Percentiles rank a stretch among this genome's conserved stretches.
These are phyloP conservation scores for Biscogniauxia sp. DNA, from an alignment of 2,329 filamentous ascomycete species.

Conservation along the genomic window DNA sequence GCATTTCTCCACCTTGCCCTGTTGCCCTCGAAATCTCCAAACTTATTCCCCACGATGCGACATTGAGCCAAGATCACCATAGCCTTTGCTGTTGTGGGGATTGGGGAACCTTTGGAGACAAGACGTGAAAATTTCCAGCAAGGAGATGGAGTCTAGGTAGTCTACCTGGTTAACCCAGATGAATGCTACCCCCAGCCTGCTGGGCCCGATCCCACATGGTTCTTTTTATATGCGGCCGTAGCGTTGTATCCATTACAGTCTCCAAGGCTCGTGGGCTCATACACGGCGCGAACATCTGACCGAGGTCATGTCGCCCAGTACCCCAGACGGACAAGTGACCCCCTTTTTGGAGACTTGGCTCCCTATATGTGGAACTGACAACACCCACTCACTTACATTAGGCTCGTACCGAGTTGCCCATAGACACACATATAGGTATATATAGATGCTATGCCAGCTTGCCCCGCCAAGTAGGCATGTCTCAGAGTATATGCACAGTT, in stretches of 20 bases:
- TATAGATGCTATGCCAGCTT: neutral
- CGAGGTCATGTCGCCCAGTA: constrained; percentile 1
- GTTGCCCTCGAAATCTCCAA: neutral
- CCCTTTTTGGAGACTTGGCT: neutral
- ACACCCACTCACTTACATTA: neutral
- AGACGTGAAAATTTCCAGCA: too few species aligned
- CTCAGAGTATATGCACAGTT: neutral
- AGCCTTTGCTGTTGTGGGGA: neutral
- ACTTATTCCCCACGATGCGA: neutral
- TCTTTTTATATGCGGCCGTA: neutral
- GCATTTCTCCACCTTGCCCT: too few species aligned
- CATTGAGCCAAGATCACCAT: neutral
- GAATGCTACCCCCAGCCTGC: too few species aligned
- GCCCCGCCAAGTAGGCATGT: neutral
- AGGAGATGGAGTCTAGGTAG: neutral
- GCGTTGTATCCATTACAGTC: neutral
- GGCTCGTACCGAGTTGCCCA: neutral
- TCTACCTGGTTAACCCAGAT: neutral
- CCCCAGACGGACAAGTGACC: neutral
- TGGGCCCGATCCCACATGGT: neutral
- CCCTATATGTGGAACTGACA: neutral
- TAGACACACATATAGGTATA: neutral
- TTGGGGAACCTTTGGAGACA: neutral
- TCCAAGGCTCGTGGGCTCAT: neutral
- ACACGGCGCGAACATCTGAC: neutral